Evolutionary conservation across 192 early-diverging fungal genomes (phyloP).

Genomic region (Geranomyces michiganensis): DNA sequence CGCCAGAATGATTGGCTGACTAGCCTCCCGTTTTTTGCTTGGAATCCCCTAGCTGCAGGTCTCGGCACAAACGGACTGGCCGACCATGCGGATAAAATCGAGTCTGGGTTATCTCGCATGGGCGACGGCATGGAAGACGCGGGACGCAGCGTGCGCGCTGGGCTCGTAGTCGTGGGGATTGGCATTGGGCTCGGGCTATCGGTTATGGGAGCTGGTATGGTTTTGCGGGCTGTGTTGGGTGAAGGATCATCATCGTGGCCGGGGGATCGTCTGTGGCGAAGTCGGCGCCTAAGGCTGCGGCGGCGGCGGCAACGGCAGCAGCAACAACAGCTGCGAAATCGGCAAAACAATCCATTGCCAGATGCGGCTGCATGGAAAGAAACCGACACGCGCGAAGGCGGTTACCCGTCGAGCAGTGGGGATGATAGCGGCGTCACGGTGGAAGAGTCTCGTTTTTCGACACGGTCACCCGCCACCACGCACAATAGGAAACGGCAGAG

Average conservation of each 20-base stretch:
- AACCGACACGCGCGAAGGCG: too few species aligned
- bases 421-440: too few species aligned
- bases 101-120: constrained; percentile 20
- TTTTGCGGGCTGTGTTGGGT: background rate
- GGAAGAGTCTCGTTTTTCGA: too few species aligned
- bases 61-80: constrained; percentile 30
- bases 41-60: constrained; percentile 17
- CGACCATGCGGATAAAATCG: constrained; percentile 29
- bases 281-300: too few species aligned
- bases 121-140: constrained; percentile 16
- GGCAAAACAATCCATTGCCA: too few species aligned
- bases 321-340: too few species aligned
- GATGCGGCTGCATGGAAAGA: too few species aligned
- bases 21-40: background rate
- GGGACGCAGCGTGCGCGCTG: constrained; percentile 2
- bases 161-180: constrained; percentile 24
- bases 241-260: background rate
- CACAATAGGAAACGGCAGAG: too few species aligned
- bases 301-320: too few species aligned
- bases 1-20: background rate
- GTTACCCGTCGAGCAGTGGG: too few species aligned
- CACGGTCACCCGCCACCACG: too few species aligned
- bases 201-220: constrained; percentile 22
- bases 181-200: constrained; percentile 21
- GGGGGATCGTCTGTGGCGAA: too few species aligned